Percentiles rank a stretch among this genome's conserved stretches.
These are phyloP conservation scores for Crithidia bombi DNA, from an alignment of 208 protist species.

Conservation along the genomic window DNA sequence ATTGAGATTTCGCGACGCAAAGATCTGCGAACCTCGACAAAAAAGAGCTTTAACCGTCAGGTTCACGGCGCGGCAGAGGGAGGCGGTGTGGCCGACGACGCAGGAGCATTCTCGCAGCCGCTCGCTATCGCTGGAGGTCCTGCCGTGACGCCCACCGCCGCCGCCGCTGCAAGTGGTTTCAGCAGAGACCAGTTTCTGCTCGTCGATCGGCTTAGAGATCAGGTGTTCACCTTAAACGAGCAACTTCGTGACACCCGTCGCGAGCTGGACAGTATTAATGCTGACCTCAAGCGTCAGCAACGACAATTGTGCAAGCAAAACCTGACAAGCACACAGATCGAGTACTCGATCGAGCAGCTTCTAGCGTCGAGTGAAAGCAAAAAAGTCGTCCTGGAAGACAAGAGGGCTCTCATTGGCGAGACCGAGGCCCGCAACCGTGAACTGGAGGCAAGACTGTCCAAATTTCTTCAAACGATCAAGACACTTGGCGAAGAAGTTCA, in stretches of 20 bases:
- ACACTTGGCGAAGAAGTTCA: conserved; percentile 51
- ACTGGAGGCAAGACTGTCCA: conserved; percentile 49
- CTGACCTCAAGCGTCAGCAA: conserved; percentile 51
- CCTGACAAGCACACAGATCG: conserved; percentile 61
- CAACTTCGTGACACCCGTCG: conserved; percentile 62
- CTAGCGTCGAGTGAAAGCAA: conserved; percentile 51
- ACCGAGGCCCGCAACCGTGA: conserved; percentile 61
- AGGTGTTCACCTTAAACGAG: conserved; percentile 69
- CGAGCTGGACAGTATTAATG: conserved; percentile 53
- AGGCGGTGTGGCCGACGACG: background rate
- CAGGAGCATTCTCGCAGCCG: background rate
- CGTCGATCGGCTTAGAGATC: conserved; percentile 65
- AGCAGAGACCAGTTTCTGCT: conserved; percentile 70
- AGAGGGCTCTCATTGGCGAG: conserved; percentile 41
- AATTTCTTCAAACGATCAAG: conserved; percentile 52
- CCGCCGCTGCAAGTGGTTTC: conserved; percentile 37
- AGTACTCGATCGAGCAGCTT: conserved; percentile 70
- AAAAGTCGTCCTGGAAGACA: conserved; percentile 46
- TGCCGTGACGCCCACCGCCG: background rate
- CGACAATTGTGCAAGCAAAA: conserved; percentile 41
- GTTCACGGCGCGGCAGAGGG: background rate
- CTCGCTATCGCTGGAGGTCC: conserved; percentile 5
- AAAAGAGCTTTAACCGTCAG: background rate
- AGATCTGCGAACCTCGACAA: conserved; percentile 24
- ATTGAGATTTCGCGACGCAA: conserved; percentile 57